Conservation (phyloP, 371 early-diverging fungal species). For the Mucor piriformis region DNA sequence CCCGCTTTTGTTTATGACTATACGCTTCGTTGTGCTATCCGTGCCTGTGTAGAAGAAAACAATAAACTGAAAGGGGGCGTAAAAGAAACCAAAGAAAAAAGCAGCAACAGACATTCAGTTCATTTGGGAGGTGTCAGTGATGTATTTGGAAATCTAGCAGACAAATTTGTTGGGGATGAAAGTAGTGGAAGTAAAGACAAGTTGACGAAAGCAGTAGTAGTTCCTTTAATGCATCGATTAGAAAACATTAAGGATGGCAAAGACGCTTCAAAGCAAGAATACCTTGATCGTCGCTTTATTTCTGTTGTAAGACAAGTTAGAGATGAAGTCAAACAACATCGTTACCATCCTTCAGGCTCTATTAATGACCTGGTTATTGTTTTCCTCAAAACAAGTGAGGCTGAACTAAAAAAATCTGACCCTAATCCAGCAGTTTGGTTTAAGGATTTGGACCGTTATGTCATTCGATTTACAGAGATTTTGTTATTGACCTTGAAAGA, state of each 20-base stretch:
- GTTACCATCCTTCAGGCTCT: slow-evolving; percentile 35
- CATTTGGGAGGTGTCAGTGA: slow-evolving; percentile 34
- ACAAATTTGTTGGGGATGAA: slow-evolving; percentile 33
- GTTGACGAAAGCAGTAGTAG: slow-evolving; percentile 36
- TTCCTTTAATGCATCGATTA: slow-evolving; percentile 33
- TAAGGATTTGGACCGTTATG: slow-evolving; percentile 37
- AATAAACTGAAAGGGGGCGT: slow-evolving; percentile 18
- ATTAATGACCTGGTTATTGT: slow-evolving; percentile 43
- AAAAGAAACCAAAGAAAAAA: slow-evolving; percentile 21
- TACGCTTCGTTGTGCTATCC: slow-evolving; percentile 44
- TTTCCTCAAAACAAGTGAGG: slow-evolving; percentile 37
- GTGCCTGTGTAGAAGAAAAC: slow-evolving; percentile 36
- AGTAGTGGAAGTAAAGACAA: slow-evolving; percentile 26
- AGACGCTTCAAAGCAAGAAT: slow-evolving; percentile 34
- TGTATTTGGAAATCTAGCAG: slow-evolving; percentile 36
- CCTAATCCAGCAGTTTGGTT: slow-evolving; percentile 43
- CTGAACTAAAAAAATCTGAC: slow-evolving; percentile 37
- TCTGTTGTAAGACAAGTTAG: slow-evolving; percentile 26
- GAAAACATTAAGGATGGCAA: slow-evolving; percentile 41
- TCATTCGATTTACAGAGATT: slow-evolving; percentile 36
- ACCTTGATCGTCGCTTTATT: slow-evolving; percentile 34
- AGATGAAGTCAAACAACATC: slow-evolving; percentile 35
- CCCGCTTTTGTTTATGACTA: slow-evolving; percentile 41
- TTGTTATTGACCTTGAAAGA: slow-evolving; percentile 35
- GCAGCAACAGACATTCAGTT: slow-evolving; percentile 30